Conservation (phyloP, 2,329 filamentous ascomycete species). For the Orbilia quercus region DNA sequence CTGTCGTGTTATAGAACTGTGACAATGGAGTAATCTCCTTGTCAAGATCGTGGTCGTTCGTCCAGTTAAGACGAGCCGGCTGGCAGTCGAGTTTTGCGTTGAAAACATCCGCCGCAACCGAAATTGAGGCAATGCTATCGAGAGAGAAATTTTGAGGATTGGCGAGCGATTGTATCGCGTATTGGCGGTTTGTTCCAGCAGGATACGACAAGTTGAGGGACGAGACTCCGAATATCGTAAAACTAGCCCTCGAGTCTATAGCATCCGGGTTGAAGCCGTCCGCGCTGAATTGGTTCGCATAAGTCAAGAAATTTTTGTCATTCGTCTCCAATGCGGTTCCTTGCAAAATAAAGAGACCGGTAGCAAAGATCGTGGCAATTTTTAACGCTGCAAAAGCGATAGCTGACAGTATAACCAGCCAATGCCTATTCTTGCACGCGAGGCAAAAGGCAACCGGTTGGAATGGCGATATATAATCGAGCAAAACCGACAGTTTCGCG, state of each 20-base stretch:
- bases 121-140: constrained; percentile 42
- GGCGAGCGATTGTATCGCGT: constrained; percentile 35
- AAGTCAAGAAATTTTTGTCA: constrained; percentile 27
- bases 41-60: constrained; percentile 13
- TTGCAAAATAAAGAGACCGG: constrained; percentile 52
- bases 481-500: constrained; percentile 49
- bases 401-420: constrained; percentile 41
- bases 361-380: constrained; percentile 50
- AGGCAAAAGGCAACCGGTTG: constrained; percentile 50
- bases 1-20: constrained; percentile 51
- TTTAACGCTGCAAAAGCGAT: constrained; percentile 42
- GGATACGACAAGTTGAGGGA: constrained; percentile 51
- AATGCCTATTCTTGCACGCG: constrained; percentile 54
- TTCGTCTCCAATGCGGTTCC: constrained; percentile 22
- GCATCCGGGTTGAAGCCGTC: constrained; percentile 9
- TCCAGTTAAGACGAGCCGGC: constrained; percentile 38
- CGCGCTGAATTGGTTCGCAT: constrained; percentile 30
- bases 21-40: constrained; percentile 36
- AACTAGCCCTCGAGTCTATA: constrained; percentile 42
- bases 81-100: constrained; percentile 45
- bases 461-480: constrained; percentile 57
- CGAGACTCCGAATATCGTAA: constrained; percentile 32
- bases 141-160: constrained; percentile 28
- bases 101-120: constrained; percentile 32
- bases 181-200: constrained; percentile 46